These are phyloP conservation scores for Chytriomyces sp. DNA, from an alignment of 192 early-diverging fungal genomes.

Conservation along the genomic window DNA sequence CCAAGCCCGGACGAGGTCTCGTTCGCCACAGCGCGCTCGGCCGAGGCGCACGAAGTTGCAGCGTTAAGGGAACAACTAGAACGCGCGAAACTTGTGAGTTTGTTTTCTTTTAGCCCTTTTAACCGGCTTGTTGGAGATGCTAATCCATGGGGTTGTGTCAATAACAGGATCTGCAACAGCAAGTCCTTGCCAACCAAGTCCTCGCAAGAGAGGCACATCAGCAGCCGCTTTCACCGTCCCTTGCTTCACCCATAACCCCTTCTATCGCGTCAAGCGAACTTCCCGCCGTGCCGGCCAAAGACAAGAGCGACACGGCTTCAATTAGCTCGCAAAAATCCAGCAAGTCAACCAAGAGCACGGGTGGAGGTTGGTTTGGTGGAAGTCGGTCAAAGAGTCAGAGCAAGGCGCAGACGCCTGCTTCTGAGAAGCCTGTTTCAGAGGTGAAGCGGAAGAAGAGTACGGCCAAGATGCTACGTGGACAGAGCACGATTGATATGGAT, in stretches of 20 bases:
- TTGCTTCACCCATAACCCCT: background rate
- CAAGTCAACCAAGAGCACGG: background rate
- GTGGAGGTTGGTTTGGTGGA: background rate
- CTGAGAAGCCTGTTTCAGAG: background rate
- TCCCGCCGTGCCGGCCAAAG: no score
- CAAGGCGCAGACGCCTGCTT: no score
- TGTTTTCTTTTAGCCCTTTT: background rate
- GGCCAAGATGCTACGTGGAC: background rate
- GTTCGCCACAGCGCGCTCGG: background rate
- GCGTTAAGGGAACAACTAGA: background rate
- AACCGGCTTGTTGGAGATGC: no score
- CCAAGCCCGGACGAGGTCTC: background rate
- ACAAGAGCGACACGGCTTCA: background rate
- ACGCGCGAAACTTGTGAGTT: background rate
- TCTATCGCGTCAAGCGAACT: background rate
- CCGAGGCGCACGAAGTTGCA: background rate
- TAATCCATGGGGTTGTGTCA: background rate
- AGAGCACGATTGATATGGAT: background rate
- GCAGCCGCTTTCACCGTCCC: background rate
- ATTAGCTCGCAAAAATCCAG: background rate
- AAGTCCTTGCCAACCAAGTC: background rate
- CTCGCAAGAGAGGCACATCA: background rate
- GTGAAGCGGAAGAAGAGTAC: background rate
- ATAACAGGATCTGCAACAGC: background rate
- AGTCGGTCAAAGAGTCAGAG: background rate